A percentile compares a stretch with the other conserved stretches of the same genome.
Conservation (phyloP, 352 stramenopile species). For the Phytophthora ramorum region DNA sequence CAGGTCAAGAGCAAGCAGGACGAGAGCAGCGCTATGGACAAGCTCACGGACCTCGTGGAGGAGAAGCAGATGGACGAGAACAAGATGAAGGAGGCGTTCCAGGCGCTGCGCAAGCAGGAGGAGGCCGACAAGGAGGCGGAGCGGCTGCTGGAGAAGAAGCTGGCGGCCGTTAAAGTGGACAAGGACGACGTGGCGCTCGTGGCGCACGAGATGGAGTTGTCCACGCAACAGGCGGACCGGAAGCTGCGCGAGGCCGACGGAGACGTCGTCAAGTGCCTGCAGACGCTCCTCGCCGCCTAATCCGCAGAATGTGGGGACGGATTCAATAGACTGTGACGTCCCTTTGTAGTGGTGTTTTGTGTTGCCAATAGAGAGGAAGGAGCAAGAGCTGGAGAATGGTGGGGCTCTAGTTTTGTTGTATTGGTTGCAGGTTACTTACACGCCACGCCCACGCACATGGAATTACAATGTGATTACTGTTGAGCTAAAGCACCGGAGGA, state of each 20-base stretch:
- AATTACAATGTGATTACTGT: slow-evolving; percentile 8
- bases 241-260: slow-evolving; percentile 84
- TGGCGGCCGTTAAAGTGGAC: slow-evolving; percentile 82
- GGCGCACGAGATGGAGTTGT: slow-evolving; percentile 81
- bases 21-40: slow-evolving; percentile 83
- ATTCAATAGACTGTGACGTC: slow-evolving; percentile 37
- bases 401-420: slow-evolving; percentile 8
- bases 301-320: not conserved
- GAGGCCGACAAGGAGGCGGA: slow-evolving; percentile 86
- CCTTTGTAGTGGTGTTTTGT: slow-evolving; percentile 1
- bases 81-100: slow-evolving; percentile 88
- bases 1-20: slow-evolving; percentile 83
- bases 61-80: slow-evolving; percentile 91
- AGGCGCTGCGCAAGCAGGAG: slow-evolving; percentile 78
- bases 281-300: slow-evolving; percentile 54
- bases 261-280: slow-evolving; percentile 76
- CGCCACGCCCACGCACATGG: not conserved
- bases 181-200: slow-evolving; percentile 87
- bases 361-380: not conserved
- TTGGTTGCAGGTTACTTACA: slow-evolving; percentile 12
- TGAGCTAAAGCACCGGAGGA: slow-evolving; percentile 4
- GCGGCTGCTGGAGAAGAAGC: slow-evolving; percentile 76
- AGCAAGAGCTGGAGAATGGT: not conserved
- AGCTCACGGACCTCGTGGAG: slow-evolving; percentile 86
- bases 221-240: slow-evolving; percentile 74